Base-by-base conservation (phyloP, 768 basidiomycete genomes). In the Agrocybe praecox region DNA sequence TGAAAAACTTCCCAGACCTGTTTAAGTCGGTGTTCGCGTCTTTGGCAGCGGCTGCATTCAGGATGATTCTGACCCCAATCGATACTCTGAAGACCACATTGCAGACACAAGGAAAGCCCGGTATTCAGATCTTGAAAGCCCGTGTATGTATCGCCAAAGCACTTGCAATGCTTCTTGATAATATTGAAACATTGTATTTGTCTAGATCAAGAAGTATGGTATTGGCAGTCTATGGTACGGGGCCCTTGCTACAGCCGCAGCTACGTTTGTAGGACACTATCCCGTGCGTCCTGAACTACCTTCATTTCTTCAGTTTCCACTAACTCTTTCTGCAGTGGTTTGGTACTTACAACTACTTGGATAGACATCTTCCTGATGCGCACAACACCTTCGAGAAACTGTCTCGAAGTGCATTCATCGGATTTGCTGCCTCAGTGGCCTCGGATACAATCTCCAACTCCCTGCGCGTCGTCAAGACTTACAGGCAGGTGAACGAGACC, bases 31-130 rank as follows among this genome's bases (percentile, higher is more conserved):
- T 87, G 17, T 92, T 93, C 61, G 92, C 90, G 0, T 87, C 85
- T 2, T 53, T 91, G 42, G 84, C 89, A 0, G 93, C 93, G 0
- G 95, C 96, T 0, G 76, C 78, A 11, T 97, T 96, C 72, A 77
- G 96, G 50, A 97, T 97, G 86, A 75, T 89, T n/a, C 74, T 98
- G 33, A 96, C 92, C 0, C 96, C 96, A 0, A 82, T 98, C 49
- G 96, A 98, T 72, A 96, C 96, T 1, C 65, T 97, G 60, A 97
- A 98, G 81, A 98, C 96, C 4, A 98, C 94, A 1, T 76, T 98
- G 73, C 96, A 98, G 73, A 91, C 96, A 0, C 88, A 96, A 65
- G 96, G 96, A 12, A 83, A 79, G 60, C 69, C 74, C 1, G 96
- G 92, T 0, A 74, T 88, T 53, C 65, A 69, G 29, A 82, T 98